Base-by-base conservation (phyloP, 2,329 filamentous ascomycete genomes). In the Seiridium unicorne region DNA sequence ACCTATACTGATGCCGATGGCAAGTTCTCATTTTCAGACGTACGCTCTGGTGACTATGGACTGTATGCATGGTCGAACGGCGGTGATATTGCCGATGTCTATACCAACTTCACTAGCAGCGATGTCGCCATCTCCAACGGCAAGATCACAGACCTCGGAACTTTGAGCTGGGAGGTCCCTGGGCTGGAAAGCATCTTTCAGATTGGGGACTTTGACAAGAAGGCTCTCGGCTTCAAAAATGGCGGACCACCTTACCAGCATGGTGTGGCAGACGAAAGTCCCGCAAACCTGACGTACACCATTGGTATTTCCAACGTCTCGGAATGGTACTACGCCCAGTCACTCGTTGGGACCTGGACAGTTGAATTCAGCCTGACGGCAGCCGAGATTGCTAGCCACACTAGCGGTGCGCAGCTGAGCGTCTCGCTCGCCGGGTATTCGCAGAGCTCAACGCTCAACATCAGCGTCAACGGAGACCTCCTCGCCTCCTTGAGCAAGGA, bases 291-390 rank as follows among this genome's bases (percentile, higher is more conserved):
- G n/a, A 79, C 74, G 0, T 83, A 76, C 62, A 77, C 70, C 0
- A 66, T 81, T 9, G 79, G 79, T 2, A 60, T 64, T 49, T 75
- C 70, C 10, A 66, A 68, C 4, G 69, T 69, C 2, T 64, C 66
- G 1, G 79, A 83, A 58, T 83, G 81, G 81, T 82, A 76, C 62
- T 83, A 80, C 57, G 79, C 74, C 0, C 80, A 81, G 61, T 76
- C 76, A 1, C 65, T 68, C 38, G 60, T 66, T n/a, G 75, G 74
- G 0, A 76, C 70, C 31, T 76, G 74, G 73, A 70, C 72, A 6
- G 67, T 76, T 18, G 58, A 66, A n/a, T 77, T 77, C 57, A 55
- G 63, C 10, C 26, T 68, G 26, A 34, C 11, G n/a, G 26, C 44
- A 7, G 47, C 18, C 3, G 51, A 55, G 11, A 44, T 48, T 3